phyloP scores from a whole-genome alignment of 352 stramenopile genomes.

The Phytopythium montanum region DNA sequence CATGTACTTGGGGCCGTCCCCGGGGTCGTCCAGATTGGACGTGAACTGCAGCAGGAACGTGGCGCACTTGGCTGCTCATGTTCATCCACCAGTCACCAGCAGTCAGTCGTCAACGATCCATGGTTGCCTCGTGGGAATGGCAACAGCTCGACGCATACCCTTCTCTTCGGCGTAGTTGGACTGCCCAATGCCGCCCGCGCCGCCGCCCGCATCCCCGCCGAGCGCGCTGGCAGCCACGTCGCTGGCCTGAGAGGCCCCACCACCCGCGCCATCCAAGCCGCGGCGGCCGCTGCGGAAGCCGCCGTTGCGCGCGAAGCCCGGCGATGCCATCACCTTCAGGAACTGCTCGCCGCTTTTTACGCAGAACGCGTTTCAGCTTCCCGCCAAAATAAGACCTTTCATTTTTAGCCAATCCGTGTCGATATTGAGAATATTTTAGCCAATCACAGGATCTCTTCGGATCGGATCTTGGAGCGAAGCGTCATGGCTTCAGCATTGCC shows the following conservation, averaged over 20 bases:
- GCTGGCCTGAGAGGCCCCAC: slow-evolving; percentile 3
- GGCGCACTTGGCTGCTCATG: slow-evolving; percentile 59
- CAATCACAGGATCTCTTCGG: not conserved
- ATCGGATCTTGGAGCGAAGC: too few relatives aligned
- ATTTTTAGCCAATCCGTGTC: not conserved
- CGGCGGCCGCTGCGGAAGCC: slow-evolving; percentile 5
- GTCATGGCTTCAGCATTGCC: too few relatives aligned
- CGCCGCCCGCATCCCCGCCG: not conserved
- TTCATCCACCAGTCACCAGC: not conserved
- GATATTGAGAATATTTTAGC: not conserved
- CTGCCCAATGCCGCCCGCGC: slow-evolving; percentile 11
- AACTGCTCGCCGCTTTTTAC: not conserved
- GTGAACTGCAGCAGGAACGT: slow-evolving; percentile 69
- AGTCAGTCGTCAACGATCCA: not conserved
- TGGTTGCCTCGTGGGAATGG: not conserved
- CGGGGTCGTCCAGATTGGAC: slow-evolving; percentile 69
- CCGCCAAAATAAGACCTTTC: not conserved
- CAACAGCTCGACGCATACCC: slow-evolving; percentile 15
- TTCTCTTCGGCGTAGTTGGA: slow-evolving; percentile 55
- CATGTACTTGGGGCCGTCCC: slow-evolving; percentile 65
- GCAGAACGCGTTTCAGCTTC: not conserved
- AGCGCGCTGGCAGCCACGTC: slow-evolving; percentile 5
- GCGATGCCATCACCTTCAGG: slow-evolving; percentile 6
- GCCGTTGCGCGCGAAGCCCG: slow-evolving; percentile 6
- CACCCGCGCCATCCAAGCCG: slow-evolving; percentile 4